These are phyloP conservation scores for Ilex asprella DNA, from an alignment of 257 asterid genomes.

Conservation along the genomic window DNA sequence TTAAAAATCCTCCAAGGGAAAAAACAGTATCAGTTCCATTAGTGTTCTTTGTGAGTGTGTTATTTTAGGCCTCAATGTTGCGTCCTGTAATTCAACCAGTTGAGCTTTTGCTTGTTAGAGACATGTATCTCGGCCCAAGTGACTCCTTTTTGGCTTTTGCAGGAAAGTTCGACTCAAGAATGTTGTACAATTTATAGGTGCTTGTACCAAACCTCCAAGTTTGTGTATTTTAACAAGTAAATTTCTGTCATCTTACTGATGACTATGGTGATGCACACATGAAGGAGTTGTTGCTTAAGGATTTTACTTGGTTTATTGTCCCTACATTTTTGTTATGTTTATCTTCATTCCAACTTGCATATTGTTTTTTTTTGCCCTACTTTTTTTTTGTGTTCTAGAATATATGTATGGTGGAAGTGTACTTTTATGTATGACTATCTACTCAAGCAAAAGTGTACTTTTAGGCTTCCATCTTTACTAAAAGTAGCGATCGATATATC, in stretches of 20 bases:
- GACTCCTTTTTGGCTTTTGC: constrained; percentile 29
- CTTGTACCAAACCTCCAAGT: constrained; percentile 88
- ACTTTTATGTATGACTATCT: constrained; percentile 81
- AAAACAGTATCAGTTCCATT: not conserved
- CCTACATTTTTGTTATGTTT: not conserved
- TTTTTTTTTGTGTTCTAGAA: constrained; percentile 34
- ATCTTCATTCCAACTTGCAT: not conserved
- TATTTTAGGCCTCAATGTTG: too few species aligned
- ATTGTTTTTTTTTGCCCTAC: too few species aligned
- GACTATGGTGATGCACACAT: too few species aligned
- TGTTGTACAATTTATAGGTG: constrained; percentile 96
- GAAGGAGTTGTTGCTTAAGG: too few species aligned
- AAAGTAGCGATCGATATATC: constrained; percentile 93
- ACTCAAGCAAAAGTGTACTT: constrained; percentile 90
- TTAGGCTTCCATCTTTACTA: constrained; percentile 77
- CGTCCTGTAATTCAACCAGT: too few species aligned
- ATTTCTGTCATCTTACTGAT: not conserved
- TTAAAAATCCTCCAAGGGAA: not conserved
- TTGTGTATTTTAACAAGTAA: constrained; percentile 95
- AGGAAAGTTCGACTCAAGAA: constrained; percentile 96
- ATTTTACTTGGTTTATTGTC: too few species aligned
- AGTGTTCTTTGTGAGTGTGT: not conserved
- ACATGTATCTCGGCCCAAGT: too few species aligned
- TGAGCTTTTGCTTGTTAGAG: too few species aligned
- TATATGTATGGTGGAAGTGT: constrained; percentile 98